Evolutionary conservation across 2,329 filamentous ascomycete genomes (phyloP).

Genomic region (Cercospora citrullina): DNA sequence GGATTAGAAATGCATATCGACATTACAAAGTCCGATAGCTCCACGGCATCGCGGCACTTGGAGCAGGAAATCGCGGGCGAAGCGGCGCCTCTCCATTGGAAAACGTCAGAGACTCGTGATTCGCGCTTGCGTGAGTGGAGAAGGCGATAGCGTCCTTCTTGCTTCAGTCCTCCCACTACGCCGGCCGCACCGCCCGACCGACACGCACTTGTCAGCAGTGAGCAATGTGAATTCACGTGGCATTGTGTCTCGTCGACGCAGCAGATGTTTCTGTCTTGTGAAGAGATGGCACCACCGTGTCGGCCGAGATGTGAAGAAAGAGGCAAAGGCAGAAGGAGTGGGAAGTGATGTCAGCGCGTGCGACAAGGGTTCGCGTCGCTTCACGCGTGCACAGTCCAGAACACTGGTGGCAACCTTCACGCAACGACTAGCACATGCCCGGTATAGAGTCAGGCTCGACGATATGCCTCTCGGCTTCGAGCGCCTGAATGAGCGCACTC

Average conservation of each 20-base stretch:
- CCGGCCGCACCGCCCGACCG: neutral
- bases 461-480: conserved; percentile 76
- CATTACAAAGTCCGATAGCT: neutral
- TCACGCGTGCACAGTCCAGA: neutral
- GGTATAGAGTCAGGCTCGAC: conserved; percentile 40
- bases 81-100: neutral
- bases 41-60: conserved; percentile 1
- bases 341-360: conserved; percentile 4
- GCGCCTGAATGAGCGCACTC: conserved; percentile 72
- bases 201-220: neutral
- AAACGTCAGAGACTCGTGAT: conserved; percentile 8
- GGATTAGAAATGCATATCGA: conserved; percentile 2
- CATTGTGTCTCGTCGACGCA: neutral
- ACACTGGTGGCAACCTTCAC: neutral
- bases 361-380: neutral
- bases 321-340: neutral
- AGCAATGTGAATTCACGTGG: neutral
- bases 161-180: neutral
- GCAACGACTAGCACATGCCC: neutral
- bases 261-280: neutral
- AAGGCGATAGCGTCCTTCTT: neutral
- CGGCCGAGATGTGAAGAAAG: neutral
- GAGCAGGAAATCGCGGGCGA: neutral
- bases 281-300: neutral
- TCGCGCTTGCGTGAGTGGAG: neutral